phyloP scores from a whole-genome alignment of 2,329 filamentous ascomycete genomes.

The Cordyceps javanica region DNA sequence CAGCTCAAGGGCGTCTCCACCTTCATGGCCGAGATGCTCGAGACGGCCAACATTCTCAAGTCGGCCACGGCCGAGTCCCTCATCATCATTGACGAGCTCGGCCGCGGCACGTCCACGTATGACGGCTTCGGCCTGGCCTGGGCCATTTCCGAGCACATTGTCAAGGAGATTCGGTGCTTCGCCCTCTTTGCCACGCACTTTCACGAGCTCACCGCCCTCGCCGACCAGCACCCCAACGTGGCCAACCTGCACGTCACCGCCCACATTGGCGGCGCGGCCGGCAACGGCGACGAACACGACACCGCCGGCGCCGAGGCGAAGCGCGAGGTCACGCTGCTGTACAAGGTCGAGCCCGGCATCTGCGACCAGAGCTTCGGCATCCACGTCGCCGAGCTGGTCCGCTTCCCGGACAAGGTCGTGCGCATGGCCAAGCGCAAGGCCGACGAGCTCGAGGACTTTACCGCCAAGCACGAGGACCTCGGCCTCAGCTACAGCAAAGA shows the following conservation, averaged over 20 bases:
- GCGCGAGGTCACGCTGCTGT: conserved; percentile 87
- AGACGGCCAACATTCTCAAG: conserved; percentile 97
- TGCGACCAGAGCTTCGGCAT: conserved; percentile 98
- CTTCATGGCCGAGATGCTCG: conserved; percentile 99
- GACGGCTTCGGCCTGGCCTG: conserved; percentile 98
- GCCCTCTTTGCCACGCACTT: conserved; percentile 97
- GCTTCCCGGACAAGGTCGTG: conserved; percentile 94
- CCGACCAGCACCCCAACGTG: conserved; percentile 80
- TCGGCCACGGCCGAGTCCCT: conserved; percentile 90
- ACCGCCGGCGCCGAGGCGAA: conserved; percentile 41
- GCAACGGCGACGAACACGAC: conserved; percentile 33
- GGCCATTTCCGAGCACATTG: conserved; percentile 97
- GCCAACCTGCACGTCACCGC: conserved; percentile 93
- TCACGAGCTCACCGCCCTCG: conserved; percentile 90
- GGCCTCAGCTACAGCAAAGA: conserved; percentile 64
- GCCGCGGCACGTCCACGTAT: conserved; percentile 93
- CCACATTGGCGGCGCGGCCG: conserved; percentile 63
- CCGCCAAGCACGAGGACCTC: conserved; percentile 63
- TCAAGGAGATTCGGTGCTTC: conserved; percentile 90
- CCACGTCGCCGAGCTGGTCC: conserved; percentile 92
- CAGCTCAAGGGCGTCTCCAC: conserved; percentile 97
- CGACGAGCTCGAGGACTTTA: conserved; percentile 95
- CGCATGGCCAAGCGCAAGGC: conserved; percentile 99
- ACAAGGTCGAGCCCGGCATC: conserved; percentile 92
- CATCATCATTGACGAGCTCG: conserved; percentile 97